Base-by-base conservation (phyloP, 257 asterid species). In the Solanum lycopersicoides region DNA sequence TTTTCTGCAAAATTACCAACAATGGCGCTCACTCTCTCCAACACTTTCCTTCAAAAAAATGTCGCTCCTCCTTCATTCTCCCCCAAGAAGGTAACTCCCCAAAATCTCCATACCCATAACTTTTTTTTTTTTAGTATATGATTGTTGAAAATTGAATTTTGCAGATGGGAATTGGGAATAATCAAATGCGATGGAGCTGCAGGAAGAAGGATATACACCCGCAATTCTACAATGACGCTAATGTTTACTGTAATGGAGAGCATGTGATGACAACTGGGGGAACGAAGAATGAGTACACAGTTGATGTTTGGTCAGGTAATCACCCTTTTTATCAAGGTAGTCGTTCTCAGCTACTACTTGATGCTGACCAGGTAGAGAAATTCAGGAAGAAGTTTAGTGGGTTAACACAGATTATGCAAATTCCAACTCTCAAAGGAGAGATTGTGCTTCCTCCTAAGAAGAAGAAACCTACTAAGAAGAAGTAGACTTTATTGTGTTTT, bases 301-400 rank as follows among this genome's bases (percentile, higher is more conserved):
- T 97, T 14, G 98, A 95, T 91, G 98, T 95, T 44, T 97, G 99
- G 99, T 97, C 98, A 15, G 99, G 99, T 9, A 97, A 97, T 82
- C 99, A 97, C 87, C 98, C 98, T 4, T 97, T 94, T 88, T 97
- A 97, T 90, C 92, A 95, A n/a, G 98, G 98, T 44, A 90, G 95
- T 86, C 94, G 99, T 42, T 90, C 98, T 2, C 90, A 91, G 82
- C 37, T 68, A 1, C 91, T 95, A 42, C 77, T 93, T 44, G 98
- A 95, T 53, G 98, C 94, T 86, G 98, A 94, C 76, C 99, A 97
- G 83, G 98, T 95, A 30, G 98, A 92, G 85, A 97, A 97, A 68
- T 97, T 95, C 88, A 89, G 98, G 14, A 95, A 95, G 96, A 95
- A 91, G 83, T 97, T 60, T 82, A 87, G 93, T 83, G 98, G 95